Evolutionary conservation across 1,139 yeast genomes (phyloP).

Genomic region (Yamadazyma sp.): DNA sequence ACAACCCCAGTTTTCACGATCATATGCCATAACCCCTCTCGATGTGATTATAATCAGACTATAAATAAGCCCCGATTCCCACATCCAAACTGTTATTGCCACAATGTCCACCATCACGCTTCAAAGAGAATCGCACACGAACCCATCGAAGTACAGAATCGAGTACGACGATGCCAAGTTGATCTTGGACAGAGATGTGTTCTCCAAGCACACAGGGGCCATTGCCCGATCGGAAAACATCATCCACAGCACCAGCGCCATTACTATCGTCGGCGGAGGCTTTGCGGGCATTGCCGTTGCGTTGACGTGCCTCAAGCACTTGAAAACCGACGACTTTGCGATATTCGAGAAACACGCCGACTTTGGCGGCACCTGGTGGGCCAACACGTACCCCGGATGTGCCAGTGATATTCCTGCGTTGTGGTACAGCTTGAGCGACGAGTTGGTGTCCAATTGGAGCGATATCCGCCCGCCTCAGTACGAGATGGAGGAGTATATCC

Average conservation of each 20-base stretch:
- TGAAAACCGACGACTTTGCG: constrained; percentile 31
- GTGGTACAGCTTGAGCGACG: constrained; percentile 46
- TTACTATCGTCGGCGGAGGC: constrained; percentile 50
- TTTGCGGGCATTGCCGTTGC: constrained; percentile 45
- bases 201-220: constrained; percentile 13
- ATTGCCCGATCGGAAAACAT: constrained; percentile 21
- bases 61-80: not conserved
- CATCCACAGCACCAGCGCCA: constrained; percentile 24
- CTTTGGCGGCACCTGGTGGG: constrained; percentile 59
- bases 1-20: too few species aligned
- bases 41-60: too few species aligned
- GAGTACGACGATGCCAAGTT: constrained; percentile 26
- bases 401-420: constrained; percentile 53
- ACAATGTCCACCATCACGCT: constrained; percentile 24
- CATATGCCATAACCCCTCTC: too few species aligned
- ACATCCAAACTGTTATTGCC: not conserved
- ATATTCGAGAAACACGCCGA: constrained; percentile 45
- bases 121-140: constrained; percentile 30
- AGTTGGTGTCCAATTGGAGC: constrained; percentile 44
- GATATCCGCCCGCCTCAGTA: constrained; percentile 47
- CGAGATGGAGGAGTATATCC: constrained; percentile 49
- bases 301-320: constrained; percentile 28
- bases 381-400: constrained; percentile 55
- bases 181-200: constrained; percentile 22
- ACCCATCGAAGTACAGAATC: constrained; percentile 35